These are phyloP conservation scores for Moelleriella libera DNA, from an alignment of 2,329 filamentous ascomycete species.

Conservation along the genomic window DNA sequence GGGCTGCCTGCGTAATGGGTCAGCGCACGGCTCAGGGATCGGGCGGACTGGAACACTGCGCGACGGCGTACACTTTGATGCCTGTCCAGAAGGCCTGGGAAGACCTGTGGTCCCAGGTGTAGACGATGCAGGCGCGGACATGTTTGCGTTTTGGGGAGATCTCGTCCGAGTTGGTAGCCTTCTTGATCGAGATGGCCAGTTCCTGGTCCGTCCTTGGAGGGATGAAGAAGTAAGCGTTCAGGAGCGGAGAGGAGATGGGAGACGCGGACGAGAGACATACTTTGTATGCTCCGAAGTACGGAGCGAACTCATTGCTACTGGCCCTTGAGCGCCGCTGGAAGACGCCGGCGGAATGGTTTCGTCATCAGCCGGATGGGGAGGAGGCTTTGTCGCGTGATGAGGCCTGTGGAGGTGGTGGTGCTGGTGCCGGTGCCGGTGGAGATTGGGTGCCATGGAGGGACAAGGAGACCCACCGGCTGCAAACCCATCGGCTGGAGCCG, in stretches of 20 bases:
- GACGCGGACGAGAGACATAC: constrained; percentile 9
- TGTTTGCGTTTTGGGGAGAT: constrained; percentile 70
- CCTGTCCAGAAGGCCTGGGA: constrained; percentile 92
- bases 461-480: too few species aligned
- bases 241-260: neutral
- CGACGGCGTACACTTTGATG: constrained; percentile 78
- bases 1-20: constrained; percentile 53
- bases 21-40: neutral
- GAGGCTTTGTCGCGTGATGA: too few species aligned
- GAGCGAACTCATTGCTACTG: constrained; percentile 13
- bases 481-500: too few species aligned
- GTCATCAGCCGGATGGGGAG: too few species aligned
- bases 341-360: too few species aligned
- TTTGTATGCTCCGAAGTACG: constrained; percentile 22
- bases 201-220: constrained; percentile 48
- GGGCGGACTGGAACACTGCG: neutral
- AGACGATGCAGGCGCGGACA: constrained; percentile 95
- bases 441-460: too few species aligned
- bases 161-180: constrained; percentile 55
- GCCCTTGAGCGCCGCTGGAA: too few species aligned
- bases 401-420: too few species aligned
- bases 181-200: constrained; percentile 55
- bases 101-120: constrained; percentile 98
- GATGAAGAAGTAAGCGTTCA: neutral
- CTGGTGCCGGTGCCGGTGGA: too few species aligned